Evolutionary conservation across 176 grass and related monocot species (phyloP).

Genomic region (Eragrostis nindensis): DNA sequence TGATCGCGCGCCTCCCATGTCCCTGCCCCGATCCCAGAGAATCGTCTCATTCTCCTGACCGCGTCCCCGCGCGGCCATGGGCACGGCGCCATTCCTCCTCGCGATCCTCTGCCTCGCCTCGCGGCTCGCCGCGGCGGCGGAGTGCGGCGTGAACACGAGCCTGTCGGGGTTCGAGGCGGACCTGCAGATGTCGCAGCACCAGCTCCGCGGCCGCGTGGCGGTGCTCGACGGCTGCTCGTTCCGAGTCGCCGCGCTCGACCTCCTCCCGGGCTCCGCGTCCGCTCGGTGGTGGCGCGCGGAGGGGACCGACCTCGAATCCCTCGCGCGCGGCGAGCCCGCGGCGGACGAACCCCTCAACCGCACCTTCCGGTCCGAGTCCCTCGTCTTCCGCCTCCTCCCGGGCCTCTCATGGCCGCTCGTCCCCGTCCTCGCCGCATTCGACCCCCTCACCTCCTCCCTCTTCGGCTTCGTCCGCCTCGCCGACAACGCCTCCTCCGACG

Average conservation of each 20-base stretch:
- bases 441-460: constrained; percentile 86
- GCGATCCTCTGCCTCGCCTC: constrained; percentile 16
- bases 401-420: constrained; percentile 67
- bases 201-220: constrained; percentile 76
- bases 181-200: constrained; percentile 88
- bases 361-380: constrained; percentile 64
- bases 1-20: constrained; percentile 49
- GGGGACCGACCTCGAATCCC: constrained; percentile 55
- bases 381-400: constrained; percentile 62
- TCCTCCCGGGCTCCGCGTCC: constrained; percentile 73
- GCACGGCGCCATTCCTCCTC: constrained; percentile 40
- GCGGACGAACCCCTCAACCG: constrained; percentile 51
- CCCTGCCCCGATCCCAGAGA: background rate
- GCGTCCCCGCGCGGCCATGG: background rate
- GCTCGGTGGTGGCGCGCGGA: constrained; percentile 79
- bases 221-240: constrained; percentile 91
- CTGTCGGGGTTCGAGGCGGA: constrained; percentile 61
- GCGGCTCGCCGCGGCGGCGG: constrained; percentile 14
- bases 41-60: background rate
- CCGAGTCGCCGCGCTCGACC: constrained; percentile 73
- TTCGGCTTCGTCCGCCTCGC: constrained; percentile 72
- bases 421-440: constrained; percentile 78
- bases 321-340: constrained; percentile 52
- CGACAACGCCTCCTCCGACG: background rate
- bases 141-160: constrained; percentile 60